phyloP scores from a whole-genome alignment of 805 yeast species.

The Tetrapisispora nanseiensis region DNA sequence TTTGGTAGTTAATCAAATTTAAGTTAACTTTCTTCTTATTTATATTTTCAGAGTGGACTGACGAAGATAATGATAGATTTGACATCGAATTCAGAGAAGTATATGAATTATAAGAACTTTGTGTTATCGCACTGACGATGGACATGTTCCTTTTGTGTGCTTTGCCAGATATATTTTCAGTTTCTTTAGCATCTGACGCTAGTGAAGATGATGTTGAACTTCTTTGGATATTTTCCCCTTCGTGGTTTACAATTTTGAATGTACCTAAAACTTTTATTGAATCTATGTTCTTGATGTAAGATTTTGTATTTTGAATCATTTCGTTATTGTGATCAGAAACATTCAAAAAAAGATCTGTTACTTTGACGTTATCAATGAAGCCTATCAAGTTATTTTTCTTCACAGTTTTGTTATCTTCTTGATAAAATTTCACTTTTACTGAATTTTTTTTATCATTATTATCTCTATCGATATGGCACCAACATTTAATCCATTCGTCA shows the following conservation, averaged over 20 bases:
- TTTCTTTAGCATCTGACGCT: neutral
- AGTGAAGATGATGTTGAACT: neutral
- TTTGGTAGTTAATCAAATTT: conserved; percentile 1
- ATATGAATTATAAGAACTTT: neutral
- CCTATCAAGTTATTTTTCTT: conserved; percentile 21
- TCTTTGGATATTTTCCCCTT: neutral
- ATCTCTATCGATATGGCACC: conserved; percentile 28
- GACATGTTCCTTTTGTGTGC: conserved; percentile 1
- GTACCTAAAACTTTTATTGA: conserved; percentile 19
- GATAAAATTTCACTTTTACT: conserved; percentile 21
- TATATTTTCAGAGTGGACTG: neutral
- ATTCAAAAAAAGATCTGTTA: conserved; percentile 22
- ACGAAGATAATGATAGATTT: neutral
- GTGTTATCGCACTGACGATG: conserved; percentile 1
- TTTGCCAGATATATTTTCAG: neutral
- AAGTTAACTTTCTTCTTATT: conserved; percentile 1
- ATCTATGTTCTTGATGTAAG: conserved; percentile 4
- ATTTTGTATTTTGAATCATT: neutral
- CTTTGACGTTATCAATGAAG: conserved; percentile 21
- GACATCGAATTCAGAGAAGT: neutral
- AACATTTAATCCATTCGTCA: conserved; percentile 25
- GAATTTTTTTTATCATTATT: conserved; percentile 18
- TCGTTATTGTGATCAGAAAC: neutral
- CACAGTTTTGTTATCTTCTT: conserved; percentile 20
- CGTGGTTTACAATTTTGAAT: conserved; percentile 7